Base-by-base conservation (phyloP, 768 basidiomycete species). In the Termitomyces sp. region DNA sequence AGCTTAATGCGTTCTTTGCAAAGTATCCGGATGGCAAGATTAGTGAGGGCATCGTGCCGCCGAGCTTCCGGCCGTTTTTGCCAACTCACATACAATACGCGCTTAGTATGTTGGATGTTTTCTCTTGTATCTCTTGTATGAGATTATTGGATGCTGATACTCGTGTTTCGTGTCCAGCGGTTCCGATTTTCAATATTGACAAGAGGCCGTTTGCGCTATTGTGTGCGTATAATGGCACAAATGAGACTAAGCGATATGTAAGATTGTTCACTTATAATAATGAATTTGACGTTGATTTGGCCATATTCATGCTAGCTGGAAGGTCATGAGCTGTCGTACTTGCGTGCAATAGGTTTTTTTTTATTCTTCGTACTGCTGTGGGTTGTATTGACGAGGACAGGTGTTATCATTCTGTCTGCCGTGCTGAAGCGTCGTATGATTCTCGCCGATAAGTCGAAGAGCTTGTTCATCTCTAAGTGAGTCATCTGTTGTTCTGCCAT, bases 381-480 rank as follows among this genome's bases (percentile, higher is more conserved):
- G 55, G 43, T 24, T 26, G 14, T 55, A 37, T 43, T 64, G 24
- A 68, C 14, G 5, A 36, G 59, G 24, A 55, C 27, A 80, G 90
- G 92, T 51, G 93, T 97, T 34, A 95, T 97, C 61, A 95, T 97
- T 52, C 79, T 97, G 36, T 94, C 92, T 34, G 94, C 94, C 12
- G 93, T 95, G 6, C 79, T 97, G 47, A 95, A 97, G 71, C 83
- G 93, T 55, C 78, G 93, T 26, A 95, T 97, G 92, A 88, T 93
- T 37, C 79, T 96, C 3, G 95, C 95, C 18, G 95, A 98, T 69
- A 95, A 96, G 68, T 90, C 95, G 1, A 97, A 96, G 73, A 87
- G 89, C 62, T 70, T 93, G 44, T 95, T 95, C 73, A 95, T 95
- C 59, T 94, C 92, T 13, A 95, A 95, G 91, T 91, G 54, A 44